Percentiles rank a stretch among this genome's conserved stretches.
These are phyloP conservation scores for Psilocybe subaeruginosa DNA, from an alignment of 768 basidiomycete species.

Conservation along the genomic window DNA sequence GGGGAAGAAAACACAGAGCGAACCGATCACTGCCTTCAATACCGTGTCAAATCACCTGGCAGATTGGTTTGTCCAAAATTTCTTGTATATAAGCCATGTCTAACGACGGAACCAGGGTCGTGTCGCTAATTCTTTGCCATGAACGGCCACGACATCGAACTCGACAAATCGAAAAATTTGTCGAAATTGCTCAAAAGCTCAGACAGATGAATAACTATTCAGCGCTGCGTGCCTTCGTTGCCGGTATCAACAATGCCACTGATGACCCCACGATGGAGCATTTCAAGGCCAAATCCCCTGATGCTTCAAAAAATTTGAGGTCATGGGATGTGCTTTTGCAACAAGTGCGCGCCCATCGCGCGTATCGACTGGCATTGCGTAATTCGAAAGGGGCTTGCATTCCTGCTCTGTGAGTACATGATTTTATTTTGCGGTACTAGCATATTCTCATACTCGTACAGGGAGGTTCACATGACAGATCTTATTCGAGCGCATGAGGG, in stretches of 20 bases:
- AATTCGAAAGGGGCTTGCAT: slow-evolving; percentile 88
- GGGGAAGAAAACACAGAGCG: slow-evolving; percentile 65
- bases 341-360: slow-evolving; percentile 78
- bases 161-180: slow-evolving; percentile 86
- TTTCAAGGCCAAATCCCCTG: slow-evolving; percentile 71
- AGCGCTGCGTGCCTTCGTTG: slow-evolving; percentile 89
- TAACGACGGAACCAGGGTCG: slow-evolving; percentile 60
- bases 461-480: slow-evolving; percentile 91
- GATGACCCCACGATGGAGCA: slow-evolving; percentile 78
- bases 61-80: slow-evolving; percentile 60
- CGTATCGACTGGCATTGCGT: slow-evolving; percentile 88
- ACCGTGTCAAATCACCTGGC: slow-evolving; percentile 81
- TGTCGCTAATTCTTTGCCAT: slow-evolving; percentile 88
- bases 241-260: slow-evolving; percentile 86
- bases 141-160: slow-evolving; percentile 77
- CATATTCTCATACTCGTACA: slow-evolving; percentile 29
- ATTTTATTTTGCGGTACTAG: background rate
- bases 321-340: slow-evolving; percentile 87
- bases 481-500: slow-evolving; percentile 86
- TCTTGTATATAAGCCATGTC: background rate
- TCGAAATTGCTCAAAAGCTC: slow-evolving; percentile 80
- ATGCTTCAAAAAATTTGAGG: slow-evolving; percentile 73
- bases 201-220: slow-evolving; percentile 92
- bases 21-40: slow-evolving; percentile 77
- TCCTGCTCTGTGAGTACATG: slow-evolving; percentile 68